These are phyloP conservation scores for Pachyrhizus erosus DNA, from an alignment of 306 rosid genomes.

Conservation along the genomic window DNA sequence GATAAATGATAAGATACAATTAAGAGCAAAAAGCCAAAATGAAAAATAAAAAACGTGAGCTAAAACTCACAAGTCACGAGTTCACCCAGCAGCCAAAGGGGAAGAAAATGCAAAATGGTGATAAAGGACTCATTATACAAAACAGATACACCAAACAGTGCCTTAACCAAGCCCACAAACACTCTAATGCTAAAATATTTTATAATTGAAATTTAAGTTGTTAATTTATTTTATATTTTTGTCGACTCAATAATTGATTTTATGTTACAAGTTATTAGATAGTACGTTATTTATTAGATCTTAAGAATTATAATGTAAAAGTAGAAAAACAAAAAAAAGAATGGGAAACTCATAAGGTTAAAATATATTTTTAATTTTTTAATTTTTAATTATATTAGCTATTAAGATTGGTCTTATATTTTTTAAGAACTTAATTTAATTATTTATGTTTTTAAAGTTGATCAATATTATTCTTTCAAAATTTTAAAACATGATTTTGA, in stretches of 20 bases:
- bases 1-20: background rate
- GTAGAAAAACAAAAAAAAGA: background rate
- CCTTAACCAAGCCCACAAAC: background rate
- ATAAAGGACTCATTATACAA: background rate
- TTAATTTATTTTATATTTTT: background rate
- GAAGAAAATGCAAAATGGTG: background rate
- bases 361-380: no score
- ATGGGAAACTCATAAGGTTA: no score
- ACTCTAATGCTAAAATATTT: background rate
- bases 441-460: no score
- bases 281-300: background rate
- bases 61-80: background rate
- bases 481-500: no score
- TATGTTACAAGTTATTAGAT: background rate
- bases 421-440: no score
- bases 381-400: no score
- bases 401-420: no score
- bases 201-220: background rate
- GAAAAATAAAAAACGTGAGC: background rate
- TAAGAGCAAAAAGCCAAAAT: background rate
- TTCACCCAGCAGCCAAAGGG: background rate
- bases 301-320: background rate
- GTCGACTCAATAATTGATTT: background rate
- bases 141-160: background rate
- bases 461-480: no score